Conservation (phyloP, 23 red algal genomes). For the Agarophyton chilense region DNA sequence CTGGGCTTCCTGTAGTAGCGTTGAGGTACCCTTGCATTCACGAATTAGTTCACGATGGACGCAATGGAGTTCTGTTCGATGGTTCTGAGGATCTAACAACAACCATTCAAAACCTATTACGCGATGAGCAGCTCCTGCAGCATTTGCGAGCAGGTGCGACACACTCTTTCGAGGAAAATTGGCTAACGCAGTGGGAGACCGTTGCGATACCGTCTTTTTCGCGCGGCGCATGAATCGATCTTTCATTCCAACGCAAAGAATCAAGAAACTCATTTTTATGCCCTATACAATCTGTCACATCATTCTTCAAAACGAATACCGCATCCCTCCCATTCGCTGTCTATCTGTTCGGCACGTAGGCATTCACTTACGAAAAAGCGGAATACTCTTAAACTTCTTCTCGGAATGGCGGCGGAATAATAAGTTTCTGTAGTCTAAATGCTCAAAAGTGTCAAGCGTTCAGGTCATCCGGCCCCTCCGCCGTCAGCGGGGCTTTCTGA, state of each 20-base stretch:
- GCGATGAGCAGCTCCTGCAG: not conserved
- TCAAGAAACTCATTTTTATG: not conserved
- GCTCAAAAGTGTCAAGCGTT: not conserved
- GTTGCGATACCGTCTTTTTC: constrained; percentile 2
- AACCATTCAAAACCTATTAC: constrained; percentile 6
- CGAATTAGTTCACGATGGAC: constrained; percentile 61
- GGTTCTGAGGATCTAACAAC: constrained; percentile 21
- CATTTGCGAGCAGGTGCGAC: not conserved
- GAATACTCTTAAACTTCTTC: not conserved
- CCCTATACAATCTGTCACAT: not conserved
- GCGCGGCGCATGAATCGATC: not conserved
- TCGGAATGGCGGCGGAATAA: not conserved
- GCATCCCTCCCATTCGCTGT: not conserved
- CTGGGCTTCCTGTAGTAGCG: constrained; percentile 84
- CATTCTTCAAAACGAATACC: not conserved
- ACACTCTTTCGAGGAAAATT: not conserved
- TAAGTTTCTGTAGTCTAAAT: not conserved
- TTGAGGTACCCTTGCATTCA: constrained; percentile 65
- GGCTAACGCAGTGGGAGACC: constrained; percentile 11
- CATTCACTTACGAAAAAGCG: not conserved
- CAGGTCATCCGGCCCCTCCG: not conserved
- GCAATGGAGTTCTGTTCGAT: constrained; percentile 68
- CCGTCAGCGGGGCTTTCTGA: not conserved
- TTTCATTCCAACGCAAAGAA: not conserved
- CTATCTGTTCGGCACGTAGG: not conserved